Evolutionary conservation across 2,329 filamentous ascomycete species (phyloP).

Genomic region (Coniochaeta hoffmannii): DNA sequence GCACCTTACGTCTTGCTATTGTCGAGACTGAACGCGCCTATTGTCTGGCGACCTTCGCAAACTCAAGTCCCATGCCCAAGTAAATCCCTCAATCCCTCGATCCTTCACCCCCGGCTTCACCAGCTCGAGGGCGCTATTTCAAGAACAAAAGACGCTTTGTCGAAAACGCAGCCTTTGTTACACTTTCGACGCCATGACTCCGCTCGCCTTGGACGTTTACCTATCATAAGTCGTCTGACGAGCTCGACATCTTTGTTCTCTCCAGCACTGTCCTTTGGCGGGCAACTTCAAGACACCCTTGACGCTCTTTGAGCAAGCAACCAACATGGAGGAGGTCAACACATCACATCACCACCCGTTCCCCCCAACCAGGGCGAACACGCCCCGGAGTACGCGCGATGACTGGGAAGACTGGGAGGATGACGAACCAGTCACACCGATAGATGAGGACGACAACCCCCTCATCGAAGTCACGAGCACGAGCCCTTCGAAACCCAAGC

Average conservation of each 20-base stretch:
- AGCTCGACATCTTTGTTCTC: neutral
- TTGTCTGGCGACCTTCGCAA: neutral
- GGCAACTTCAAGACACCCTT: neutral
- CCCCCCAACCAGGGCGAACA: constrained; percentile 8
- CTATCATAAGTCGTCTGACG: neutral
- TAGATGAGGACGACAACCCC: constrained; percentile 26
- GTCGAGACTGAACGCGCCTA: neutral
- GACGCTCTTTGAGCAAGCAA: neutral
- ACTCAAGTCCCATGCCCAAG: neutral
- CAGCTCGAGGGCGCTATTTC: neutral
- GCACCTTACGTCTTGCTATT: neutral
- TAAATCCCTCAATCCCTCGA: neutral
- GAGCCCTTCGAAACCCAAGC: constrained; percentile 5
- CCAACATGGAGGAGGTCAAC: constrained; percentile 18
- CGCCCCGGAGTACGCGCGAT: constrained; percentile 20
- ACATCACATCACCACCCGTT: constrained; percentile 11
- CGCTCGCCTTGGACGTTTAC: neutral
- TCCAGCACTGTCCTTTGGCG: neutral
- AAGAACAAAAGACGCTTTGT: neutral
- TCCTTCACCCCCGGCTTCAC: neutral
- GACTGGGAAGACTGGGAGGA: constrained; percentile 51
- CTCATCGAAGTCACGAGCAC: constrained; percentile 8
- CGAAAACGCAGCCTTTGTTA: neutral
- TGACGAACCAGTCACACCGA: constrained; percentile 33
- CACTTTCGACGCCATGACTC: neutral